Base-by-base conservation (phyloP, 345 rosid species). In the Lenwebbia sp. region DNA sequence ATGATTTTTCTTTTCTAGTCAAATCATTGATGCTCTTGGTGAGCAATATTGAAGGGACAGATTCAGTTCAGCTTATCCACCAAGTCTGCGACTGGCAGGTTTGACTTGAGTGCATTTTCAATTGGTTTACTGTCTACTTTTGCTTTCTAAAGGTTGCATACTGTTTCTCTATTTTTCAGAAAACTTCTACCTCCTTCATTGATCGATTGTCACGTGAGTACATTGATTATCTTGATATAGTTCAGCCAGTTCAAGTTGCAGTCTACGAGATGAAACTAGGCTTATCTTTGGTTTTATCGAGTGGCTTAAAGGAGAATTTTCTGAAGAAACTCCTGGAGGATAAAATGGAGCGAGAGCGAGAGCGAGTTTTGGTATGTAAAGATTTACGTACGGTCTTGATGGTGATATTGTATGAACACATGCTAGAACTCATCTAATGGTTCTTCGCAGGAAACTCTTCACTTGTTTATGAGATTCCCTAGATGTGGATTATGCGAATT, bases 211-310 rank as follows among this genome's bases (percentile, higher is more conserved):
- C 96, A 83, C 90, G 83, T 60, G 96, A 94, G 62, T 95, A 96
- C 86, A 75, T 89, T 6, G 98, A 94, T 70, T 96, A 93, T 86
- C 83, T 88, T 86, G 99, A 97, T 90, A 85, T 96, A 85, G 91
- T 91, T 84, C 98, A 94, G 86, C 99, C 99, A 87, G 88, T 96
- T 90, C 99, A 96, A 92, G 99, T 97, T 86, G 96, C 99, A 75
- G 89, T 95, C 47, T 97, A 94, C 56, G 98, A 97, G 91, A 96
- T 97, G 93, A 97, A 97, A 88, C 86, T 96, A 85, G 99, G 99
- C 78, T 86, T 96, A 75, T 92, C 97, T 41, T 89, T 97, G 76
- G 89, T 94, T 88, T 86, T 93, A 44, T 91, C 94, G 85, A 92
- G 90, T 86, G 84, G 87, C 83, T 83, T 93, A 85, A 91, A 91